Base-by-base conservation (phyloP, 306 rosid species). In the Vigna reflexopilosa region DNA sequence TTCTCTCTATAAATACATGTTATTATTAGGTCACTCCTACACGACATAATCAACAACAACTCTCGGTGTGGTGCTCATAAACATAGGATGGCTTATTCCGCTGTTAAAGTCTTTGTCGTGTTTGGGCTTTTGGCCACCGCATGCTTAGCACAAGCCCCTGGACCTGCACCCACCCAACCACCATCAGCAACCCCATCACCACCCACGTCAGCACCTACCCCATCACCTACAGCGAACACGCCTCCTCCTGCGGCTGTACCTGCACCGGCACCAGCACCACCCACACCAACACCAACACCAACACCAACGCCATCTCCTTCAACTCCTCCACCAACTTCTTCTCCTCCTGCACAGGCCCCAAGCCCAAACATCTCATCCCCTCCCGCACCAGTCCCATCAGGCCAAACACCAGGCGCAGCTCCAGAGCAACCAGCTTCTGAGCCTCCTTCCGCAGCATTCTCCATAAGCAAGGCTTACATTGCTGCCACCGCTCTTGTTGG, bases 81-180 rank as follows among this genome's bases (percentile, higher is more conserved):
- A 4, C 16, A 61, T 12, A 63, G 81, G 14, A 91, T 90, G 97
- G 86, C 84, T 77, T 83, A 47, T 17, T n/a, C 51, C 17, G 67
- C 83, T 12, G 24, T 90, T 16, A 82, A 85, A 71, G 81, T 88
- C 72, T 59, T 92, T 16, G 30, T 92, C 80, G 51, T 92, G 57
- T 75, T 92, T 9, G 91, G 89, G 17, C 85, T 92, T 20, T 88
- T 94, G 72, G 97, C 89, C 61, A 62, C 91, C 15, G 80, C 93
- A 4, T 89, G 87, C 80, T n/a, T 90, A 65, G 98, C 97, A 2
- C 98, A 94, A 67, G 89, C 96, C n/a, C 98, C 97, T 1, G 73
- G 67, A 8, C 63, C 76, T 0, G 64, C 97, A 22, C 94, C 97
- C 4, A 61, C 72, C 5, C 86, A 34, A 75, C 56, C 87, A 40